Percentiles rank a stretch among this genome's conserved stretches.
These are phyloP conservation scores for Paramyrothecium roridum DNA, from an alignment of 2,329 filamentous ascomycete genomes.

Conservation along the genomic window DNA sequence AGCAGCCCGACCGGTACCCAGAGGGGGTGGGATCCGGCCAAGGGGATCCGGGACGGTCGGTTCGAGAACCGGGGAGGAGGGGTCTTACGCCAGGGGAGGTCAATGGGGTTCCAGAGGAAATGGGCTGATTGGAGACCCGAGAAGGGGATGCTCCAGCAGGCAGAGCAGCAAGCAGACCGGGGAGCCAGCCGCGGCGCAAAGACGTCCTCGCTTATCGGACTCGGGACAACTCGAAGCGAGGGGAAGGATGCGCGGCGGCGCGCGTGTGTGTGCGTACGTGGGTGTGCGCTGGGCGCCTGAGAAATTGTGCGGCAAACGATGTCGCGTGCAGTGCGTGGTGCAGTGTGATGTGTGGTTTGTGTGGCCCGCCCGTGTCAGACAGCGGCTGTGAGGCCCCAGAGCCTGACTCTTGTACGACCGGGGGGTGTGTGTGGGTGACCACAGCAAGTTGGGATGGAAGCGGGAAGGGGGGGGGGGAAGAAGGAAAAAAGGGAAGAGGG, in stretches of 20 bases:
- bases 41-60: no score
- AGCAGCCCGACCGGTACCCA: not conserved
- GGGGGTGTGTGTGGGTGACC: not conserved
- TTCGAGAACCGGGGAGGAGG: no score
- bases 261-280: not conserved
- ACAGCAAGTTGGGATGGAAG: not conserved
- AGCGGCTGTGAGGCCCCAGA: not conserved
- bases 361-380: not conserved
- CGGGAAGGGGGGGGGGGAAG: not conserved
- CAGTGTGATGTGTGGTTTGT: not conserved
- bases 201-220: not conserved
- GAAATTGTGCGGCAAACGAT: not conserved
- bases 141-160: no score
- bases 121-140: no score
- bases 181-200: not conserved
- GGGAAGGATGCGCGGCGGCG: not conserved
- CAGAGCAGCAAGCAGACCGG: no score
- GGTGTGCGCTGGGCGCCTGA: not conserved
- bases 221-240: not conserved
- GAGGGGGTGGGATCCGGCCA: no score
- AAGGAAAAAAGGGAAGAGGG: not conserved
- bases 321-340: not conserved
- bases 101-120: no score
- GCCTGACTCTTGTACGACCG: not conserved
- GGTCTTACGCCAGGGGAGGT: no score